Evolutionary conservation across 2,329 filamentous ascomycete genomes (phyloP), one percentile per base, ranked within the genome.

Genomic region (Talaromyces sp.): DNA sequence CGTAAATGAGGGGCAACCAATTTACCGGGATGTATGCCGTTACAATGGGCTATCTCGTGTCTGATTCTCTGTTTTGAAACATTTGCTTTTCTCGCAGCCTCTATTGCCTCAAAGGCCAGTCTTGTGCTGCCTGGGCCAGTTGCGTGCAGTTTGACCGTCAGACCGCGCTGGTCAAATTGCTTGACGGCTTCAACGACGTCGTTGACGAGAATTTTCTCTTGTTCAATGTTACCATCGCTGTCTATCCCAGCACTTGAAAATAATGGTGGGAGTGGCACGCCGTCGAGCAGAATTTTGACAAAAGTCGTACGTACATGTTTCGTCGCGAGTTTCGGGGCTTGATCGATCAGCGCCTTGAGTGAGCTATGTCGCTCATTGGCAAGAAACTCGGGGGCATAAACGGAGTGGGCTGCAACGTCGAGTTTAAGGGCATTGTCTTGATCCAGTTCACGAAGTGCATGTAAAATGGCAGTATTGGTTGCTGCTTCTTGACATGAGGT

Each of bases 271-370:
- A 76, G 58, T 0, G 72, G 71, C 5, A 72, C 71, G 4, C 74
- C 73, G 55, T 76, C 73, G 31, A 76, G 67, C 60, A 73, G 68
- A 58, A 76, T 69, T 58, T 76, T 76, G 18, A 75, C 70, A 62
- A 76, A 76, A 7, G 67, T 66, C 0, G 73, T 73, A 31, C 70
- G 62, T 3, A 74, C 66, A 62, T 73, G 72, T 39, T 67, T 63
- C 16, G 69, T 73, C 11, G 67, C 64, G 60, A 70, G 69, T 1
- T 57, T 57, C 2, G 68, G 66, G 0, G 71, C 71, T 7, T 66
- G 54, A 14, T 72, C 69, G 11, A 75, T 60, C 9, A 73, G 64
- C 8, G 61, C 55, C 9, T 67, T 61, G 6, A 71, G 63, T 12
- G 61, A 68, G 14, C 66, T 64, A 28, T 61, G 35, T 6, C 58